phyloP scores from a whole-genome alignment of 148 eudicot genomes.

The Polygonum maritimum region DNA sequence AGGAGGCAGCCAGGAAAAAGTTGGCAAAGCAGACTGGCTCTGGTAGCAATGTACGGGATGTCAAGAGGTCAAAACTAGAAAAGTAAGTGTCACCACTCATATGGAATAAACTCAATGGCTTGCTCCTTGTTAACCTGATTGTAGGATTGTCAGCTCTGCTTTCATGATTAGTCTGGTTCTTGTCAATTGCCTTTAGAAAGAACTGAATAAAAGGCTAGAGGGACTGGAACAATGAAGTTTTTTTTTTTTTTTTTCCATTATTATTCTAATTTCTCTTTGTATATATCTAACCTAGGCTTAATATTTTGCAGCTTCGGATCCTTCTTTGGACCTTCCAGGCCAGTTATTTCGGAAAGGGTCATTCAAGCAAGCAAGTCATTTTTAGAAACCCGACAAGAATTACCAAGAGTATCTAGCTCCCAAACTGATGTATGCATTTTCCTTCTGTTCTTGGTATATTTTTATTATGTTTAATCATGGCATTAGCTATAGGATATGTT shows the following conservation, averaged over 20 bases:
- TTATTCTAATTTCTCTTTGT: neutral
- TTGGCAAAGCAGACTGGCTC: slow-evolving; percentile 55
- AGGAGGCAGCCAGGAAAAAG: slow-evolving; percentile 49
- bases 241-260: neutral
- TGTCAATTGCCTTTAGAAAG: neutral
- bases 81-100: slow-evolving; percentile 1
- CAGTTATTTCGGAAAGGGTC: slow-evolving; percentile 85
- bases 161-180: neutral
- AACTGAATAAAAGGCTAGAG: neutral
- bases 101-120: neutral
- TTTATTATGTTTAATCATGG: neutral
- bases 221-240: neutral
- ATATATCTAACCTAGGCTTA: neutral
- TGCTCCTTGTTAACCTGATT: neutral
- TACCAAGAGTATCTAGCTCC: slow-evolving; percentile 38
- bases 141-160: neutral
- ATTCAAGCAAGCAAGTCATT: slow-evolving; percentile 85
- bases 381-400: slow-evolving; percentile 67
- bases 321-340: slow-evolving; percentile 88
- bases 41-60: slow-evolving; percentile 31
- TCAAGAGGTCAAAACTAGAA: slow-evolving; percentile 15
- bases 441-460: neutral
- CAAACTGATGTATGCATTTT: slow-evolving; percentile 32
- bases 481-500: neutral
- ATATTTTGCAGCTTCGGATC: slow-evolving; percentile 68